Evolutionary conservation across 768 basidiomycete genomes (phyloP), one percentile per base, ranked within the genome.

Genomic region (Russula virescens): DNA sequence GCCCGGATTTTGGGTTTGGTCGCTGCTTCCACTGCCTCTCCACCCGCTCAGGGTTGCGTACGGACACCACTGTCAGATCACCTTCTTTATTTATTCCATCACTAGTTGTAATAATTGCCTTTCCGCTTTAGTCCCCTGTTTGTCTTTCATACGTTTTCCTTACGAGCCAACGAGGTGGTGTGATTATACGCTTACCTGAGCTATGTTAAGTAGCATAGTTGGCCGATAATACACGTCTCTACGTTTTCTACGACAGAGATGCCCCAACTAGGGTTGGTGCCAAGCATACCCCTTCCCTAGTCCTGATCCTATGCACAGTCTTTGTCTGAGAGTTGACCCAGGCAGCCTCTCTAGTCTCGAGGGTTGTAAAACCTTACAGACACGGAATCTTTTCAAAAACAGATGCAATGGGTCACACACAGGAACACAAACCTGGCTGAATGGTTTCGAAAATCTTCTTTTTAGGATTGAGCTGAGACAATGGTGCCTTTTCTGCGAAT

Each of bases 381-480:
- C 21, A 55, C 7, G 10, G 23, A 26, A 66, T 31, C 38, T 28
- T 52, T 55, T 13, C 38, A 40, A 45, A 45, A 21, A 28, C 14
- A 13, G 61, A 28, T 58, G 40, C 9, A 3, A 40, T 46, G 11
- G 11, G 59, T n/a, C 61, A 52, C 5, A 9, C 55, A 49, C 53
- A 66, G 50, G 40, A 58, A 59, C n/a, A 57, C 75, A 25, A 68
- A 87, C 92, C 89, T 55, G 94, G 94, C 72, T 97, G 97, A 54
- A 99, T 84, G 0, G 94, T 88, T 77, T 99, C 97, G 70, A 98
- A 99, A 35, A 98, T 91, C 78, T 98, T 99, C 80, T 97, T 98
- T 78, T 98, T 99, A 14, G 97, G 97, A 75, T 98, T 98, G 61
- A 99, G 79, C 70, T 95, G 93, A 8, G 88, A 70, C 25, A 96